Conservation (phyloP, 768 basidiomycete genomes). For the Termitomyces sp. region DNA sequence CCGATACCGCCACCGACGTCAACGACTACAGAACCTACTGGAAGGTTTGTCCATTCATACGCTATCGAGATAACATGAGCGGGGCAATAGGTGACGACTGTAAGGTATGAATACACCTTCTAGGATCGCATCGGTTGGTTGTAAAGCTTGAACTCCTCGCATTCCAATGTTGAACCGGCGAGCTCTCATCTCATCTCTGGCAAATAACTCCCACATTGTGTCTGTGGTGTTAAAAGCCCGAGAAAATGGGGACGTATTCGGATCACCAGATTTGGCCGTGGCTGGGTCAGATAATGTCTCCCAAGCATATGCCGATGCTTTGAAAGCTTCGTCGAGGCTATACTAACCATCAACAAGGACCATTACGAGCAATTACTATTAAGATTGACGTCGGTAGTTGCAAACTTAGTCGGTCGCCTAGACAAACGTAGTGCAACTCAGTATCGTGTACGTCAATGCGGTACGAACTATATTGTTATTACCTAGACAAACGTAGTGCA, state of each 20-base stretch:
- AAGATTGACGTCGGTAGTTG: too few species aligned
- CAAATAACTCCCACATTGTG: slow-evolving; percentile 21
- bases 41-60: slow-evolving; percentile 5
- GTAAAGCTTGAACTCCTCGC: slow-evolving; percentile 19
- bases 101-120: slow-evolving; percentile 3
- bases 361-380: too few species aligned
- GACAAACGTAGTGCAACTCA: too few species aligned
- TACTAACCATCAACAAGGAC: background rate
- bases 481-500: too few species aligned
- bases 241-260: slow-evolving; percentile 18
- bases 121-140: slow-evolving; percentile 16
- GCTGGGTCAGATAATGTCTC: slow-evolving; percentile 24
- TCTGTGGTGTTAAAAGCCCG: slow-evolving; percentile 16
- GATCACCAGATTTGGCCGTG: slow-evolving; percentile 19
- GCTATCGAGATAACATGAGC: background rate
- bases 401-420: too few species aligned
- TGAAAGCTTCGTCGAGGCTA: slow-evolving; percentile 26
- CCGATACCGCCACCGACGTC: slow-evolving; percentile 33
- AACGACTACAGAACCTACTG: slow-evolving; percentile 16
- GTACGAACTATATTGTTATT: too few species aligned
- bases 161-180: slow-evolving; percentile 27
- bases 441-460: too few species aligned
- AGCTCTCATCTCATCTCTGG: slow-evolving; percentile 12
- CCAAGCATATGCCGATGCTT: slow-evolving; percentile 23
- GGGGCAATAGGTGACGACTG: background rate